These are phyloP conservation scores for Tulasnella calospora DNA, from an alignment of 768 basidiomycete genomes.

Conservation along the genomic window DNA sequence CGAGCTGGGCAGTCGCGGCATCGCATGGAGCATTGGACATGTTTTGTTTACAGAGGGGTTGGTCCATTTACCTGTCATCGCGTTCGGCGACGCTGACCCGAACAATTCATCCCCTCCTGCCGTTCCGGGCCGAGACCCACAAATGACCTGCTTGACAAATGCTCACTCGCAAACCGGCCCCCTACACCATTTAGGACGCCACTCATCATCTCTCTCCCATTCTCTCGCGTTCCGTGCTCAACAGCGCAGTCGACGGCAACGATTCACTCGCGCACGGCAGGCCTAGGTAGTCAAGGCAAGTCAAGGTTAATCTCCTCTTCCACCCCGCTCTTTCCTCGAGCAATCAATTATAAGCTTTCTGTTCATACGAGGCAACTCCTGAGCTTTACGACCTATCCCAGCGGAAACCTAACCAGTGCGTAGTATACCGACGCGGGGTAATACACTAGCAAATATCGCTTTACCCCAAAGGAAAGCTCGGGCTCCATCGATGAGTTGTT, in stretches of 20 bases:
- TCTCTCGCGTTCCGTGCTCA: slow-evolving; percentile 3
- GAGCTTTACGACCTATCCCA: background rate
- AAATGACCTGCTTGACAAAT: background rate
- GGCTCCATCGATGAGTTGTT: background rate
- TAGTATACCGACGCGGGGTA: background rate
- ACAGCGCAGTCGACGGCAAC: slow-evolving; percentile 1
- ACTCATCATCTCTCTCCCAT: background rate
- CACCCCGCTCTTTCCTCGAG: background rate
- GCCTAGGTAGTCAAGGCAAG: background rate
- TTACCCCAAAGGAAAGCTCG: background rate
- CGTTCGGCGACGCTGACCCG: background rate
- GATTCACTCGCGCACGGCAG: background rate
- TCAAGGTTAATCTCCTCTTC: slow-evolving; percentile 8
- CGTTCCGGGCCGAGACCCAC: slow-evolving; percentile 6
- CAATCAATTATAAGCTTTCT: background rate
- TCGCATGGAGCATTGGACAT: background rate
- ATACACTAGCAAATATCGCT: background rate
- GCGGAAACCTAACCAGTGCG: background rate
- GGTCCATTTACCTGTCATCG: background rate
- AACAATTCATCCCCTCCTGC: background rate
- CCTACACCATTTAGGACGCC: background rate
- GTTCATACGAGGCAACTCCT: background rate
- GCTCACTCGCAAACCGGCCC: background rate
- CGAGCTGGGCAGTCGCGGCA: background rate
- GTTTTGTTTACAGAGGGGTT: background rate